A percentile compares a stretch with the other conserved stretches of the same genome.
Conservation (phyloP, 2,329 filamentous ascomycete species). For the Domatiomyces catenatus region DNA sequence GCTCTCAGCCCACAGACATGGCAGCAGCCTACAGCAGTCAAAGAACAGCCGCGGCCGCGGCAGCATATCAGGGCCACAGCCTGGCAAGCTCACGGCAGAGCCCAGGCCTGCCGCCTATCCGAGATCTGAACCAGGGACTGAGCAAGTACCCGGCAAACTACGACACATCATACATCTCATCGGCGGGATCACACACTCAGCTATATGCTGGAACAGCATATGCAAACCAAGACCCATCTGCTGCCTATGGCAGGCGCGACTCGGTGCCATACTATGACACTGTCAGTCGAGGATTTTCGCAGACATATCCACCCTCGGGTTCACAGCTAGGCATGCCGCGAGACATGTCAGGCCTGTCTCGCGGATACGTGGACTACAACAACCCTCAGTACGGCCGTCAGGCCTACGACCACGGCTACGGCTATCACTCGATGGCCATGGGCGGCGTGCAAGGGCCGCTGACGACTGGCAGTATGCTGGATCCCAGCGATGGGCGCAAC, state of each 20-base stretch:
- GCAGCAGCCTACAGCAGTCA: background rate
- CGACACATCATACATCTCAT: background rate
- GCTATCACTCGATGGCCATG: background rate
- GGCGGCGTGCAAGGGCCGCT: background rate
- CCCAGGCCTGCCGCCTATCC: background rate
- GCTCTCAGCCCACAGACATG: background rate
- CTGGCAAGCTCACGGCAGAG: background rate
- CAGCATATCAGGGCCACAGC: background rate
- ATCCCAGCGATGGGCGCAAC: slow-evolving; percentile 12
- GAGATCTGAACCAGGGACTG: background rate
- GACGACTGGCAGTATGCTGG: slow-evolving; percentile 6
- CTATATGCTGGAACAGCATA: background rate
- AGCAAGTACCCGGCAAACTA: background rate
- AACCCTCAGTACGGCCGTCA: slow-evolving; percentile 8
- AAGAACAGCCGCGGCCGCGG: background rate
- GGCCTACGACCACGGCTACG: slow-evolving; percentile 5
- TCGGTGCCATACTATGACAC: background rate
- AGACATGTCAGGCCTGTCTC: slow-evolving; percentile 5
- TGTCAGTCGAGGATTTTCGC: background rate
- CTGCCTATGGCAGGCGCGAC: background rate
- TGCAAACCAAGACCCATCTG: background rate
- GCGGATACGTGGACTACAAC: slow-evolving; percentile 7
- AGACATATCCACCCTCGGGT: background rate
- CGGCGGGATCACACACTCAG: background rate
- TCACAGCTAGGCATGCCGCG: slow-evolving; percentile 4